Evolutionary conservation across 768 basidiomycete genomes (phyloP), one percentile per base, ranked within the genome.

Genomic region (Termitomyces eurrhizus): DNA sequence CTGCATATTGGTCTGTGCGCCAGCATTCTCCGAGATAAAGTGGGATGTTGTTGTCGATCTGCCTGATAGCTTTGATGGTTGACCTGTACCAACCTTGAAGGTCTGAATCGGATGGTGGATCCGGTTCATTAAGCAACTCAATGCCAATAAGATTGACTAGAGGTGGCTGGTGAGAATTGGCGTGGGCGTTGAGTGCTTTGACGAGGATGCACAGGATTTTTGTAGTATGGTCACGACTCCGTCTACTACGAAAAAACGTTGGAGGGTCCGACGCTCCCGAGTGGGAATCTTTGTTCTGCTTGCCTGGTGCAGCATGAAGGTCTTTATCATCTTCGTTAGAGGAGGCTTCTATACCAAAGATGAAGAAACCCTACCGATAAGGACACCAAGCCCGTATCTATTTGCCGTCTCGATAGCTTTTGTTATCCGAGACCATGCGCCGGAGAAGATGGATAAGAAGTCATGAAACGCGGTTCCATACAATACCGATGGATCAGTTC

Each of bases 1-100:
- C 73, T 16, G 85, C 78, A 64, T 90, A 93, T 57, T 81, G 74
- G 32, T 86, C 81, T 1, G 85, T 79, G 67, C 83, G 78, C 92
- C 92, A 95, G 48, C 86, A 85, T 66, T 95, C 92, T 5, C 83
- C 79, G 52, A 93, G 75, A 72, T 90, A 90, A 11, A 93, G 68
- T 2, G 92, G 90, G 24, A 93, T 76, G 2, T 75, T 73, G 0
- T 80, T 70, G 56, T 85, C 81, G 56, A 87, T 68, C 0, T 68
- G 56, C 12, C 83, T 83, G 1, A 93, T 64, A 3, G 77, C 77
- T 16, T 72, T 70, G 62, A 92, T 83, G 2, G 85, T 82, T 4
- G 74, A 68, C 24, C 71, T 66, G 68, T 93, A 93, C 88, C 89
- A 93, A 33, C 70, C 67, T 64, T 83, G 78, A 8, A 93, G 76